Conservation (phyloP, 2,329 filamentous ascomycete species). For the Monosporascus sp. region DNA sequence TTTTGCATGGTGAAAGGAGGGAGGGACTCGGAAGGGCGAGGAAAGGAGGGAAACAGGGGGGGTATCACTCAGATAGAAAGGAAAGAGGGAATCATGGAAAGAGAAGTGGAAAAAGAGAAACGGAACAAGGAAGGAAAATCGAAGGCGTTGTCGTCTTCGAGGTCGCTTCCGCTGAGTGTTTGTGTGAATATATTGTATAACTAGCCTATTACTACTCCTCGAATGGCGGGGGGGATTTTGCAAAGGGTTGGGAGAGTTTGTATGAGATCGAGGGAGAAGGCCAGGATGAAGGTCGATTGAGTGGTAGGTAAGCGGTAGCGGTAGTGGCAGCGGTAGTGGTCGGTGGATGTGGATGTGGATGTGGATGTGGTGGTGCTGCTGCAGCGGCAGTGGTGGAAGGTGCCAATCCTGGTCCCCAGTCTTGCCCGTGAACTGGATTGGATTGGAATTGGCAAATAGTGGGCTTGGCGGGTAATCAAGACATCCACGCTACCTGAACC, state of each 20-base stretch:
- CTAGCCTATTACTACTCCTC: slow-evolving; percentile 4
- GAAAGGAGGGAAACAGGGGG: slow-evolving; percentile 11
- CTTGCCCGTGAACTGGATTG: background rate
- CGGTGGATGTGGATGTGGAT: background rate
- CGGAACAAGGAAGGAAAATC: slow-evolving; percentile 11
- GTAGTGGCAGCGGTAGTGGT: background rate
- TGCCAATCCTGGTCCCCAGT: background rate
- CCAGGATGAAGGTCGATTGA: background rate
- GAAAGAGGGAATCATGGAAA: slow-evolving; percentile 6
- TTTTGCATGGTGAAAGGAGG: slow-evolving; percentile 56
- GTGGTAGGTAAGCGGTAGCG: background rate
- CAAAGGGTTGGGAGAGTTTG: slow-evolving; percentile 2
- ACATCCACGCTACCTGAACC: background rate
- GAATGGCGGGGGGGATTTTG: slow-evolving; percentile 1
- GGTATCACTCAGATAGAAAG: slow-evolving; percentile 16
- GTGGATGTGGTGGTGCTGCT: background rate
- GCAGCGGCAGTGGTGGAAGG: background rate
- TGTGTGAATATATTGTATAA: slow-evolving; percentile 1
- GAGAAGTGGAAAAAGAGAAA: slow-evolving; percentile 6
- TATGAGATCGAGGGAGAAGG: background rate
- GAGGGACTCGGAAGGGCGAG: slow-evolving; percentile 2
- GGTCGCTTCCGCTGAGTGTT: slow-evolving; percentile 5
- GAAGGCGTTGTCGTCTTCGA: slow-evolving; percentile 9
- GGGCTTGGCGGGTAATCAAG: slow-evolving; percentile 6
- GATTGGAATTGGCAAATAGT: slow-evolving; percentile 3